Evolutionary conservation across 1,284 basidiomycete genomes (phyloP), one percentile per base, ranked within the genome.

Genomic region (Ustilago bromivora): DNA sequence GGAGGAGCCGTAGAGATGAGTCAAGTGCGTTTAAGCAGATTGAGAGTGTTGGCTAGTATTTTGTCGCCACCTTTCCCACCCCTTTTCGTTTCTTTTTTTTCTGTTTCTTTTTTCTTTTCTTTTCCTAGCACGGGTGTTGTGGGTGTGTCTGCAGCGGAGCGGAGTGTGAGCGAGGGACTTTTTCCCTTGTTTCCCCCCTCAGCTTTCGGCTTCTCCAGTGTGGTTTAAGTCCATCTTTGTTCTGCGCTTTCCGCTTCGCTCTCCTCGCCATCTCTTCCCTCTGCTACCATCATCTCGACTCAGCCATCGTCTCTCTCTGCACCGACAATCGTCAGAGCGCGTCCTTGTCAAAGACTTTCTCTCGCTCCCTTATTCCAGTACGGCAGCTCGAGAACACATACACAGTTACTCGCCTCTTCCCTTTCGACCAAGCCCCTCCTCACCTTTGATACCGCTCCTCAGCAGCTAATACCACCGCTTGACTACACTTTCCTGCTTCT

Each of bases 1-100:
- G 49, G 49, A 51, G 17, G 49, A 51, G 49, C 49, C 49, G 49
- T 51, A 51, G 49, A 32, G 31, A 51, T 51, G 49, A 31, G 31
- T 51, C 49, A 51, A 51, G 31, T 46, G 43, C 43, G 4, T 46
- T 46, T 11, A 38, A 6, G n/a, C 13, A 19, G 10, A 8, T 1
- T 1, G 40, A 34, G 35, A 15, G 52, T 51, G 10, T 28, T 28
- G 23, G 23, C 23, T 28, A 28, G 23, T 53, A 28, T 12, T 28
- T 53, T n/a, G 19, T 53, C 34, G 36, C 34, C n/a, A 31, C 47
- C 23, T 9, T n/a, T 10, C 5, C n/a, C 12, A 19, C 28, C 12
- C 23, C 36, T 31, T n/a, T 57, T 12, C 13, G 23, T 19, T 38
- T 32, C 15, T 57, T 7, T 32, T 23, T 31, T 31, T 60, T 31